phyloP scores from a whole-genome alignment of 2,329 filamentous ascomycete genomes.

The Dryadomyces sulphureus region DNA sequence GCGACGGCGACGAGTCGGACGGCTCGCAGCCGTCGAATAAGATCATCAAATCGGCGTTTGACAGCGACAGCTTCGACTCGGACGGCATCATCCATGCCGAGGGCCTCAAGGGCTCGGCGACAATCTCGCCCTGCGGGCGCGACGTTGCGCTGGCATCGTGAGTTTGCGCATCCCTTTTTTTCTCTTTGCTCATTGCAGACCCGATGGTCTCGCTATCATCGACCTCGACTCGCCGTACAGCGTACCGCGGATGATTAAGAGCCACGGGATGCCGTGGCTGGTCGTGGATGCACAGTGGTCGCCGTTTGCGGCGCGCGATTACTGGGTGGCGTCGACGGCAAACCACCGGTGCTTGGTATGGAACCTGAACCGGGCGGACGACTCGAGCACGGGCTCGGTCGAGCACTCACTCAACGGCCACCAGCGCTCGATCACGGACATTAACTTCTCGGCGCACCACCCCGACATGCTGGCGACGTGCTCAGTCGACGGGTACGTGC shows the following conservation, averaged over 20 bases:
- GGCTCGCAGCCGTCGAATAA: constrained; percentile 43
- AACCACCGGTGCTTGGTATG: constrained; percentile 91
- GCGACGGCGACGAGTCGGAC: constrained; percentile 16
- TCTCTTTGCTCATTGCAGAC: constrained; percentile 20
- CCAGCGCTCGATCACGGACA: constrained; percentile 81
- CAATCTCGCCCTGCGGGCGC: constrained; percentile 80
- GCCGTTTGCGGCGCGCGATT: constrained; percentile 75
- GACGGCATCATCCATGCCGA: constrained; percentile 76
- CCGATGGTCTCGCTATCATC: constrained; percentile 79
- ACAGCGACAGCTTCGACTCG: constrained; percentile 76
- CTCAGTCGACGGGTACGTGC: constrained; percentile 83
- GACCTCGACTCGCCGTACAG: constrained; percentile 84
- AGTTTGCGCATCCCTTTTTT: constrained; percentile 13
- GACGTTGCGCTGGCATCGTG: constrained; percentile 79
- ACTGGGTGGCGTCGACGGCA: constrained; percentile 87
- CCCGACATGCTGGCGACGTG: constrained; percentile 82
- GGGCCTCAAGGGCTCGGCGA: constrained; percentile 71
- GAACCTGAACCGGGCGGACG: constrained; percentile 72
- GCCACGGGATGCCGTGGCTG: constrained; percentile 81
- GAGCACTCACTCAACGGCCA: constrained; percentile 76
- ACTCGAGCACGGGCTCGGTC: constrained; percentile 55
- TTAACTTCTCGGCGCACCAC: constrained; percentile 90
- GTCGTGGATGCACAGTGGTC: constrained; percentile 97
- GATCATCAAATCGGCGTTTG: constrained; percentile 53
- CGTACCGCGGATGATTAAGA: constrained; percentile 64